Conservation (phyloP, 2,329 filamentous ascomycete species). For the Helotiales sp. region DNA sequence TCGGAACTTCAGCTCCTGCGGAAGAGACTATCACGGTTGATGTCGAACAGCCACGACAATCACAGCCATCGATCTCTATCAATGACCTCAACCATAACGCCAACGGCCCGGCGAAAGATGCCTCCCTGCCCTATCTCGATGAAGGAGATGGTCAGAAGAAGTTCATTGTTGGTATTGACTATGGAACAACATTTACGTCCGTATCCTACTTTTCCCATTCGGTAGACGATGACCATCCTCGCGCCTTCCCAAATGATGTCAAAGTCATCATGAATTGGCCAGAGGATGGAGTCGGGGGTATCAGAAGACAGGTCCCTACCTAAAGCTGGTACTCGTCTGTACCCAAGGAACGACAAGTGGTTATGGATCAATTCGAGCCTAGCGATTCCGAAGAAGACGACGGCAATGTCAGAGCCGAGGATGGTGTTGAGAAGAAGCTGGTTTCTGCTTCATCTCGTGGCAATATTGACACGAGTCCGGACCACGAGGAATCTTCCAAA, state of each 20-base stretch:
- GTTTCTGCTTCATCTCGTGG: background rate
- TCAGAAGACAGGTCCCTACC: slow-evolving; percentile 21
- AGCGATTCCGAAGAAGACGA: background rate
- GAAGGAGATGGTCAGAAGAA: background rate
- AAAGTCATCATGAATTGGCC: slow-evolving; percentile 24
- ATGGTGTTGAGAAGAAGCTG: background rate
- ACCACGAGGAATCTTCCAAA: background rate
- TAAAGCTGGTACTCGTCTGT: slow-evolving; percentile 24
- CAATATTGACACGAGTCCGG: background rate
- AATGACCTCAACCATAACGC: too few species aligned
- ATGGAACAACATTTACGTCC: slow-evolving; percentile 21
- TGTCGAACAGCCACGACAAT: background rate
- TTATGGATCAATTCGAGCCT: slow-evolving; percentile 4
- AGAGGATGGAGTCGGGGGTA: slow-evolving; percentile 7
- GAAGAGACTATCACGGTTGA: background rate
- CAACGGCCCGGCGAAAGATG: too few species aligned
- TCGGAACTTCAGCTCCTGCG: background rate
- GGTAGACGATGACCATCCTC: slow-evolving; percentile 2
- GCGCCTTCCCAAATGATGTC: slow-evolving; percentile 15
- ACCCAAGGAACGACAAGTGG: background rate
- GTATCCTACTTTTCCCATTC: slow-evolving; percentile 17
- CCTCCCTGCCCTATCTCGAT: background rate
- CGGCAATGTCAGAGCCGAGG: background rate
- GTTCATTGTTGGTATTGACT: slow-evolving; percentile 20
- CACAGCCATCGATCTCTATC: background rate